These are phyloP conservation scores for Parastagonospora avenae DNA, from an alignment of 2,329 filamentous ascomycete species.

Conservation along the genomic window DNA sequence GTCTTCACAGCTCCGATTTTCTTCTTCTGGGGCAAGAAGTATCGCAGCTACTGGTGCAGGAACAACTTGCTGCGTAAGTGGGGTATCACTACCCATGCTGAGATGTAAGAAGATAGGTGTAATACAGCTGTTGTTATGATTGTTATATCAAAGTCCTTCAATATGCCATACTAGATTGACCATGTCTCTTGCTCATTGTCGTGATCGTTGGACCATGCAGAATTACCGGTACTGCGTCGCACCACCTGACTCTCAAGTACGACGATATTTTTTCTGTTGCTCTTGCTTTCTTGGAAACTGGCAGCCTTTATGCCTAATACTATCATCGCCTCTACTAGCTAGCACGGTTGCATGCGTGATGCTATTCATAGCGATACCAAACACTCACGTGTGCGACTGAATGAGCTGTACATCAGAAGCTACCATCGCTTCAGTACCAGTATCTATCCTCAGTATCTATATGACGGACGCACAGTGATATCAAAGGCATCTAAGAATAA, in stretches of 20 bases:
- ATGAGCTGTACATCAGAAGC: no score
- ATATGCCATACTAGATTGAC: no score
- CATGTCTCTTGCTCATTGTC: no score
- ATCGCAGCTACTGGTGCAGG: conserved; percentile 42
- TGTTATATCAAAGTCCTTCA: not conserved
- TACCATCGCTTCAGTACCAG: no score
- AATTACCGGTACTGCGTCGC: no score
- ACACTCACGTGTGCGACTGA: no score
- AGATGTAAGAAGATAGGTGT: conserved; percentile 21
- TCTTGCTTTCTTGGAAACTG: no score
- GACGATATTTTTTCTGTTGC: no score
- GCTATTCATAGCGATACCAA: not conserved
- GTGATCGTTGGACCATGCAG: no score
- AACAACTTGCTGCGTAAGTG: conserved; percentile 41
- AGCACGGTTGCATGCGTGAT: not conserved
- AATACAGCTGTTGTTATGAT: not conserved
- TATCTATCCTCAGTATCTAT: no score
- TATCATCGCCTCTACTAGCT: not conserved
- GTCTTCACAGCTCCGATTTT: conserved; percentile 35
- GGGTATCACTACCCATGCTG: conserved; percentile 39
- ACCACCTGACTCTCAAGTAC: no score
- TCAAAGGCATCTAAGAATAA: not conserved
- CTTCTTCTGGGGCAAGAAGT: conserved; percentile 44
- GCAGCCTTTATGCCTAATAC: not conserved
- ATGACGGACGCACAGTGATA: not conserved